Base-by-base conservation (phyloP, 1,139 yeast genomes). In the Debaryomyces fabryi region DNA sequence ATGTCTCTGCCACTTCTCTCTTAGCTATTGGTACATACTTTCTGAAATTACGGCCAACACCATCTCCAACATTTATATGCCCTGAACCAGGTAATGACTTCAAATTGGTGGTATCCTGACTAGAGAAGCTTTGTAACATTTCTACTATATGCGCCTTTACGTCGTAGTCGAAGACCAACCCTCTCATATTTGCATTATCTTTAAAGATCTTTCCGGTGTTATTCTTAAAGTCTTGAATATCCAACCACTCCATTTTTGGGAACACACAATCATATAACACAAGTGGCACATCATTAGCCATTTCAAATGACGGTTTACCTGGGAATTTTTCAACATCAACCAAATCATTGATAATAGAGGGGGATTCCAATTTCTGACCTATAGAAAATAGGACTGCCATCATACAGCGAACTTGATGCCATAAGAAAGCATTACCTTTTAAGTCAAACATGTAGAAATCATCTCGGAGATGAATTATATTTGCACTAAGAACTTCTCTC, bases 331-430 rank as follows among this genome's bases (percentile, higher is more conserved):
- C 75, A 2, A 82, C 72, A 59, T 92, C 79, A 49, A 92, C 64
- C 52, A 95, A 69, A 1, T 82, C 78, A 12, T 65, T 64, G 1
- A 95, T 73, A 1, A 91, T 64, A 0, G 68, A 63, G 0, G 89
- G 85, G 0, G 65, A 52, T 65, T 95, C 99, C 25, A 82, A 74
- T 15, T 74, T 74, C 64, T 91, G 97, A 1, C 97, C 99, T 4
- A 92, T 83, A 23, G 86, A 68, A 48, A 95, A 82, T 46, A 95
- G 65, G 6, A 88, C 75, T 0, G 96, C 96, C 70, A 91, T 82
- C 96, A 95, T 93, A 57, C 96, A 91, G 46, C 99, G 79, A 20
- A 95, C 99, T 65, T 95, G 99, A 64, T 95, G 98, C 99, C 99
- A 95, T 50, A 95, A 71, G 58, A 95, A 95, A 6, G 99, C 99